Conservation (phyloP, 352 stramenopile species). For the Phytophthora multivora region DNA sequence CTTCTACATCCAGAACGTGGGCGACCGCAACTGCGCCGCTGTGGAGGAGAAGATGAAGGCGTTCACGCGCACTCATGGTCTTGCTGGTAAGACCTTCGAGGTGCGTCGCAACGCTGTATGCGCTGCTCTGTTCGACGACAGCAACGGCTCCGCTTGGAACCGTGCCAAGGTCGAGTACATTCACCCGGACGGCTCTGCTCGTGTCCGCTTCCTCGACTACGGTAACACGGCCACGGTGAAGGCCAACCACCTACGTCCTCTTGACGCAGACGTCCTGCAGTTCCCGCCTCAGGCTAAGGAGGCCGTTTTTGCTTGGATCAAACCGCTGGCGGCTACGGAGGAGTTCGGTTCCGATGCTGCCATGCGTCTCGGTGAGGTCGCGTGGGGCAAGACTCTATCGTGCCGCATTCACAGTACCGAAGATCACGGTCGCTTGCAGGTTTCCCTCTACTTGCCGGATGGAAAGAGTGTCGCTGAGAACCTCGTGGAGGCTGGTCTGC, state of each 20-base stretch:
- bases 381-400: conserved; percentile 93
- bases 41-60: conserved; percentile 95
- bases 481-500: conserved; percentile 89
- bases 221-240: conserved; percentile 92
- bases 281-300: conserved; percentile 91
- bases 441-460: conserved; percentile 77
- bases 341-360: conserved; percentile 94
- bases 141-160: conserved; percentile 93
- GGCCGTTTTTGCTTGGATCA: conserved; percentile 87
- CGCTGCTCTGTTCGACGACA: conserved; percentile 96
- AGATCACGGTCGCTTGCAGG: conserved; percentile 65
- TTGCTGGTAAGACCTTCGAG: conserved; percentile 90
- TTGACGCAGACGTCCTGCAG: conserved; percentile 89
- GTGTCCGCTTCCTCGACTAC: conserved; percentile 96
- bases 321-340: conserved; percentile 79
- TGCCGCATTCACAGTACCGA: conserved; percentile 74
- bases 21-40: conserved; percentile 84
- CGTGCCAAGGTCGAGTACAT: conserved; percentile 91
- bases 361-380: conserved; percentile 87
- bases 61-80: conserved; percentile 90
- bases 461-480: conserved; percentile 90
- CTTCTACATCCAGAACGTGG: conserved; percentile 94
- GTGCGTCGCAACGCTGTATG: conserved; percentile 90
- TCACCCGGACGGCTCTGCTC: conserved; percentile 58
- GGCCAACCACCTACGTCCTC: conserved; percentile 84